Evolutionary conservation across 2,329 filamentous ascomycete genomes (phyloP), one percentile per base, ranked within the genome.

Genomic region (Plenodomus lindquistii): DNA sequence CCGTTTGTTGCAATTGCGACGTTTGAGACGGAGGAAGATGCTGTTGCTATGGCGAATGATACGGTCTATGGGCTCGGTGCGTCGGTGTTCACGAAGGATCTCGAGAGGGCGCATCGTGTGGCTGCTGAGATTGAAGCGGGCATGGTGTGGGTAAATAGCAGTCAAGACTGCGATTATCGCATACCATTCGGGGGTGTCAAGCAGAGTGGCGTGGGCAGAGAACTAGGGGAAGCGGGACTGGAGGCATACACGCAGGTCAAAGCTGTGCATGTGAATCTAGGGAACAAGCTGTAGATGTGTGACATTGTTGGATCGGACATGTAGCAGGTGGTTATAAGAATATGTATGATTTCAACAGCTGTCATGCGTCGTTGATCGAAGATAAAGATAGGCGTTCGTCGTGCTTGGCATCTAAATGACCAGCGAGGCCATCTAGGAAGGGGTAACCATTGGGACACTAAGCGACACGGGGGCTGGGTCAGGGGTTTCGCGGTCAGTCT

Each of bases 121-220:
- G 77, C 73, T 4, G 61, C 63, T 24, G 63, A 68, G 20, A 61
- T 82, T 17, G 67, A 78, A 50, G 74, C 78, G 8, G 80, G 80
- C 4, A 79, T 66, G 40, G 76, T 81, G 9, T 82, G 76, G 68
- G 69, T 81, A 45, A 82, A 82, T 48, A 76, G 72, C 29, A 74
- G 69, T 34, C 72, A 75, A 37, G 72, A 75, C 46, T 67, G 56
- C 16, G 70, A 75, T 46, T 68, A 60, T 41, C 55, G 57, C 10
- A 75, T 83, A 34, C 81, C 81, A 1, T 84, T 84, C 58, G 81
- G 81, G 7, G 81, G 81, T 41, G 76, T 82, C 11, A 84, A 84
- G 69, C 77, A 82, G 67, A 77, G 73, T 60, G 81, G 81, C 5
- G 79, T 84, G 60, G 82, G 82, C 4, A 72, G 81, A 36, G 82